Percentiles rank a stretch among this genome's conserved stretches.
phyloP scores from a whole-genome alignment of 495 filamentous ascomycete species.

The Penicillium roqueforti region DNA sequence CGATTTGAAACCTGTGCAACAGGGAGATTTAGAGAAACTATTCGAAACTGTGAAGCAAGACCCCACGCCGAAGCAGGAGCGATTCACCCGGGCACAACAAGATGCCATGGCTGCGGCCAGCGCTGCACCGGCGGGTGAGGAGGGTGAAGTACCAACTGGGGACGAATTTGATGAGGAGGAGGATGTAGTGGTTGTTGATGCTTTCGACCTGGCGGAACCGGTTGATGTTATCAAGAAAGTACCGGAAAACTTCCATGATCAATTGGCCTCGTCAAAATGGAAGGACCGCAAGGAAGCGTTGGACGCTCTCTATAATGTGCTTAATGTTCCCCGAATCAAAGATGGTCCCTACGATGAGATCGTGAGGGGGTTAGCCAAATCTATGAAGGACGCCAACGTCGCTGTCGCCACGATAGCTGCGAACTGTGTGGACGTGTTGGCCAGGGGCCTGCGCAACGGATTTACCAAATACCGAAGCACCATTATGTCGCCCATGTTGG shows the following conservation, averaged over 20 bases:
- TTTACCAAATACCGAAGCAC: conserved; percentile 77
- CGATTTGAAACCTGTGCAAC: conserved; percentile 93
- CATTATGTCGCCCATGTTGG: conserved; percentile 83
- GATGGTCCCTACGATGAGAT: conserved; percentile 86
- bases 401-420: conserved; percentile 90
- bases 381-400: conserved; percentile 98
- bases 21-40: conserved; percentile 86
- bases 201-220: conserved; percentile 84
- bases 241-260: conserved; percentile 75
- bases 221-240: conserved; percentile 85
- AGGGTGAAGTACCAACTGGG: conserved; percentile 43
- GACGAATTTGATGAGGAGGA: conserved; percentile 67
- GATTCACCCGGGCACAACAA: conserved; percentile 85
- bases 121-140: conserved; percentile 53
- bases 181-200: conserved; percentile 66
- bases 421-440: conserved; percentile 89
- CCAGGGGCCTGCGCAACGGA: conserved; percentile 74
- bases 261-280: conserved; percentile 88
- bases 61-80: conserved; percentile 80
- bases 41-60: conserved; percentile 93
- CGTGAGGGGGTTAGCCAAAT: conserved; percentile 76
- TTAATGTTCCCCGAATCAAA: conserved; percentile 90
- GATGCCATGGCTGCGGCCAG: conserved; percentile 69
- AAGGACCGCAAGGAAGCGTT: conserved; percentile 95
- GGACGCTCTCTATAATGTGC: conserved; percentile 68